Conservation (phyloP, 2,329 filamentous ascomycete genomes). For the Talaromyces sp. region DNA sequence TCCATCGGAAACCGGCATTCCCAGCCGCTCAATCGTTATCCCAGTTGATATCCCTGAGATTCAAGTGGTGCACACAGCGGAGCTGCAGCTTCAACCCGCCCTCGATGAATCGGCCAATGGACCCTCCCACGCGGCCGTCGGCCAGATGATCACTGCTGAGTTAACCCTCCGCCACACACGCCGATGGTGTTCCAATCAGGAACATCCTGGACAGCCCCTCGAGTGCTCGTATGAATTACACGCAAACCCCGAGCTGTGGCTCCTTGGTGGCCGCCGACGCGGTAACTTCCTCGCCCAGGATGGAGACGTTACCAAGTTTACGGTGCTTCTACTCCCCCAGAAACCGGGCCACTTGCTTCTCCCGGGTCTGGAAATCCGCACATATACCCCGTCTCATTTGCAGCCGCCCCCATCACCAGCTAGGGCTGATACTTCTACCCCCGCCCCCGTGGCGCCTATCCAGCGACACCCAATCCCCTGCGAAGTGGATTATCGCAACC, state of each 20-base stretch:
- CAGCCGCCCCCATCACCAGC: conserved; percentile 23
- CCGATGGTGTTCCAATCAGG: conserved; percentile 51
- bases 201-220: conserved; percentile 53
- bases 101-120: conserved; percentile 16
- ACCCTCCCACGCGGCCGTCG: conserved; percentile 46
- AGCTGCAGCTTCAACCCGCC: conserved; percentile 36
- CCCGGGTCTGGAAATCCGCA: conserved; percentile 75
- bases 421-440: conserved; percentile 14
- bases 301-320: conserved; percentile 57
- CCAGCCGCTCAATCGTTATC: conserved; percentile 72
- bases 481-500: conserved; percentile 79
- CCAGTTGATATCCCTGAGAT: conserved; percentile 87
- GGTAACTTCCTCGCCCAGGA: conserved; percentile 67
- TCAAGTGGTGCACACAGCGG: conserved; percentile 77
- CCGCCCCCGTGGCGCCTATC: conserved; percentile 18
- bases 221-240: conserved; percentile 84
- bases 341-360: conserved; percentile 76
- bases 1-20: conserved; percentile 35
- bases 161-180: conserved; percentile 58
- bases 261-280: conserved; percentile 78
- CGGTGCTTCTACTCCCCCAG: conserved; percentile 77
- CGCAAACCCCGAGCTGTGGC: conserved; percentile 74
- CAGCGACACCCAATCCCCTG: conserved; percentile 54
- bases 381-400: conserved; percentile 52
- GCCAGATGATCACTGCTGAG: conserved; percentile 51